phyloP scores from a whole-genome alignment of 2,329 filamentous ascomycete genomes.

The Aspergillus unguis region DNA sequence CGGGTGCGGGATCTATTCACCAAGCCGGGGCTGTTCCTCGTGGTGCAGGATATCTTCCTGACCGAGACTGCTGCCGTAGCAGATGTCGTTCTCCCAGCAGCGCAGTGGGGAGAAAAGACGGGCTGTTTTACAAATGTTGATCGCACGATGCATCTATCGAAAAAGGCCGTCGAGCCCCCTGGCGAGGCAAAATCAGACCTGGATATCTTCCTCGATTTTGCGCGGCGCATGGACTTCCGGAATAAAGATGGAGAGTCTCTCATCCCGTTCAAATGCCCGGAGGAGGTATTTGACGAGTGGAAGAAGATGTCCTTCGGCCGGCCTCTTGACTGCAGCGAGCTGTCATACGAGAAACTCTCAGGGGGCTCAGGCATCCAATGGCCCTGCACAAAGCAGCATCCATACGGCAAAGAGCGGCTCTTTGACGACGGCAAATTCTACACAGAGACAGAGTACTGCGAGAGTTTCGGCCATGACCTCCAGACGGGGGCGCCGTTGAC shows the following conservation, averaged over 20 bases:
- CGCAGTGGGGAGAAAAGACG: slow-evolving; percentile 40
- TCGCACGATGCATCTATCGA: slow-evolving; percentile 37
- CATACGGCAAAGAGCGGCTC: slow-evolving; percentile 33
- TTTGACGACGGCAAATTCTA: slow-evolving; percentile 35
- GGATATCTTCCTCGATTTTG: slow-evolving; percentile 37
- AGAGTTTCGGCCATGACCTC: slow-evolving; percentile 38
- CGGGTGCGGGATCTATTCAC: slow-evolving; percentile 30
- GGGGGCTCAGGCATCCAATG: slow-evolving; percentile 39
- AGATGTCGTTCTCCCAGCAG: slow-evolving; percentile 38
- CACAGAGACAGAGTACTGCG: slow-evolving; percentile 36
- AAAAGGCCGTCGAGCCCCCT: slow-evolving; percentile 39
- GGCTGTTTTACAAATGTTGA: slow-evolving; percentile 41
- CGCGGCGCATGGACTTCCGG: slow-evolving; percentile 33
- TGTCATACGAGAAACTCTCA: slow-evolving; percentile 35
- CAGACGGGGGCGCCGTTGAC: slow-evolving; percentile 35
- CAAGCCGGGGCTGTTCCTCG: slow-evolving; percentile 32
- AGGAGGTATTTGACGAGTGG: slow-evolving; percentile 39
- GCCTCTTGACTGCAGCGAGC: slow-evolving; percentile 35
- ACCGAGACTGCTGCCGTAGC: slow-evolving; percentile 38
- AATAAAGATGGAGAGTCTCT: slow-evolving; percentile 33
- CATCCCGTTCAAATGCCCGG: slow-evolving; percentile 27
- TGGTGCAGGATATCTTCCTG: slow-evolving; percentile 38
- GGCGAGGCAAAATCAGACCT: slow-evolving; percentile 37
- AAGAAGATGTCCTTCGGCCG: slow-evolving; percentile 33
- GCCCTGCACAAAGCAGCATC: slow-evolving; percentile 35